Evolutionary conservation across 1,284 basidiomycete species (phyloP).

Genomic region (Pascua sp.): DNA sequence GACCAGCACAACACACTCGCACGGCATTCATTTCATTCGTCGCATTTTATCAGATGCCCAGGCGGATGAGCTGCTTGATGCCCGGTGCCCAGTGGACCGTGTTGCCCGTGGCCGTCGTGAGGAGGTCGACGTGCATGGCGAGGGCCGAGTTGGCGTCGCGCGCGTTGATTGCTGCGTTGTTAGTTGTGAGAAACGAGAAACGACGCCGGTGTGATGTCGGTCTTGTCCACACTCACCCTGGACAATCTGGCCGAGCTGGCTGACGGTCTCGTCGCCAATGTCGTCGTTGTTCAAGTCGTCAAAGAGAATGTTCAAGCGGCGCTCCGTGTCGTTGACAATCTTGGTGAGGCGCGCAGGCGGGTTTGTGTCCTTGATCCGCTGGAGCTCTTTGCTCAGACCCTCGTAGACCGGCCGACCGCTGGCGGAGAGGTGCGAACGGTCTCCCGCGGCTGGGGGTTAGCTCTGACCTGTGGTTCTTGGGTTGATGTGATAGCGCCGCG

Average conservation of each 20-base stretch:
- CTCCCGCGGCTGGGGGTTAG: constrained; percentile 66
- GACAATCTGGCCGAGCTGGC: constrained; percentile 64
- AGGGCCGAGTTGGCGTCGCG: constrained; percentile 68
- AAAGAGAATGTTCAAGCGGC: constrained; percentile 79
- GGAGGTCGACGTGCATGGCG: constrained; percentile 71
- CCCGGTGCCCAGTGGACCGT: constrained; percentile 84
- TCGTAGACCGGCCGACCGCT: constrained; percentile 64
- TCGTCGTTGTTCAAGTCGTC: constrained; percentile 90
- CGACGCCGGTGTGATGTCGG: too few relatives aligned
- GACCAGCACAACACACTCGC: too few relatives aligned
- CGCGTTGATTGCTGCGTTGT: constrained; percentile 64
- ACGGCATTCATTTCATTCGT: constrained; percentile 4
- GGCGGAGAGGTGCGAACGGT: constrained; percentile 84
- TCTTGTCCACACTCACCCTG: constrained; percentile 58
- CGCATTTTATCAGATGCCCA: constrained; percentile 21
- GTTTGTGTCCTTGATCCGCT: constrained; percentile 62
- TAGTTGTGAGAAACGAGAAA: neutral
- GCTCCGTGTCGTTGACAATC: constrained; percentile 81
- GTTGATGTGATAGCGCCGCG: neutral
- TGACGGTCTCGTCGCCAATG: constrained; percentile 66
- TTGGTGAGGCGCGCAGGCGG: constrained; percentile 57
- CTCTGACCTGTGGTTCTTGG: too few relatives aligned
- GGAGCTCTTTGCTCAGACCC: constrained; percentile 62
- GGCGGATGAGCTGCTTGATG: constrained; percentile 65
- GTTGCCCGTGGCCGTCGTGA: constrained; percentile 73